Evolutionary conservation across 225 moss, liverwort and hornwort genomes (phyloP).

Genomic region (Straminergon stramineum): DNA sequence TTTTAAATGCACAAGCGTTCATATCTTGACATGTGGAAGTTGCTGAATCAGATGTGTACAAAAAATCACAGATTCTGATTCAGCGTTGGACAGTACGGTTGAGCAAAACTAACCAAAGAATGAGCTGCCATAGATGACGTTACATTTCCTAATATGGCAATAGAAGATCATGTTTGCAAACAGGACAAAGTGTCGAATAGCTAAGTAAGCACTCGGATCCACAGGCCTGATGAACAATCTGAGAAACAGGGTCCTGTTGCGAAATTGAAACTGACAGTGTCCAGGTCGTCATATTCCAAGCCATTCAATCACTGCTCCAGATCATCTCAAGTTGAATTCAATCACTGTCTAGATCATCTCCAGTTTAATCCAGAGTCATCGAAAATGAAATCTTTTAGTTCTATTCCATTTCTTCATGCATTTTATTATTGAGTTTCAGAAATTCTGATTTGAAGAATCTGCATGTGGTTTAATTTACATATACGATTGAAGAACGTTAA

Average conservation of each 20-base stretch:
- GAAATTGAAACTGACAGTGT: constrained; percentile 31
- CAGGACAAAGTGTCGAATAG: background rate
- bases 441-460: background rate
- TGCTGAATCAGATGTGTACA: background rate
- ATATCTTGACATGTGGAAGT: background rate
- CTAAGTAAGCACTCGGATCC: background rate
- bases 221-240: background rate
- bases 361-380: background rate
- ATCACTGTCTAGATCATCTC: background rate
- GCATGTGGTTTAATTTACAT: too few species aligned
- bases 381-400: background rate
- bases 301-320: constrained; percentile 21
- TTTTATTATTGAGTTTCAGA: background rate
- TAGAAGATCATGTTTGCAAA: background rate
- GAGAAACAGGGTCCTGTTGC: background rate
- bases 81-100: background rate
- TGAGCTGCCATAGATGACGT: background rate
- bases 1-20: background rate
- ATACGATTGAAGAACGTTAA: background rate
- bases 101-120: background rate
- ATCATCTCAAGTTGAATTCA: constrained; percentile 22
- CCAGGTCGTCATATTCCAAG: constrained; percentile 11
- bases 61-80: background rate
- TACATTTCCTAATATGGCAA: background rate
- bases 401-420: background rate